Evolutionary conservation across 176 grass and related monocot genomes (phyloP).

Genomic region (Rhipidocladum racemiflorum): DNA sequence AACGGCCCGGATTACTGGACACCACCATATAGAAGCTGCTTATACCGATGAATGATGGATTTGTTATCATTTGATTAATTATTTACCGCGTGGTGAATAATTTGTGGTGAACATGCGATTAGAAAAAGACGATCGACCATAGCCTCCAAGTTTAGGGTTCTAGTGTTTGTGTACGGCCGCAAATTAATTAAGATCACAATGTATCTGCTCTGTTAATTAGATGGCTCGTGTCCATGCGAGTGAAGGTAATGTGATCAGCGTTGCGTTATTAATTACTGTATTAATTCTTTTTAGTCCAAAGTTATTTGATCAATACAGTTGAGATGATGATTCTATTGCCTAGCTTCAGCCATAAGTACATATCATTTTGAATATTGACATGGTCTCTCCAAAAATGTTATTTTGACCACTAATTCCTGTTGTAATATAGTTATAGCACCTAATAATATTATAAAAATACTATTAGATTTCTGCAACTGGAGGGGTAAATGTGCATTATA

Average conservation of each 20-base stretch:
- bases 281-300: background rate
- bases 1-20: constrained; percentile 73
- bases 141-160: background rate
- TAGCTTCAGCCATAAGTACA: too few relatives aligned
- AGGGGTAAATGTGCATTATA: too few relatives aligned
- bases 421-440: too few relatives aligned
- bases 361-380: too few relatives aligned
- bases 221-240: background rate
- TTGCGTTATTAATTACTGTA: background rate
- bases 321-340: background rate
- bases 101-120: constrained; percentile 33
- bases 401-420: too few relatives aligned
- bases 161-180: constrained; percentile 22
- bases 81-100: constrained; percentile 29
- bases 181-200: constrained; percentile 23
- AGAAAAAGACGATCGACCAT: background rate
- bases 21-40: constrained; percentile 64
- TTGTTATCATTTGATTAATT: constrained; percentile 27
- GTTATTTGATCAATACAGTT: background rate
- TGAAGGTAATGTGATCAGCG: background rate
- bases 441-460: too few relatives aligned
- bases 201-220: constrained; percentile 25
- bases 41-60: constrained; percentile 48
- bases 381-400: too few relatives aligned
- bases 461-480: too few relatives aligned